Percentiles rank a stretch among this genome's conserved stretches.
phyloP scores from a whole-genome alignment of 2,329 filamentous ascomycete genomes.

The Fragosphaeria purpurea region DNA sequence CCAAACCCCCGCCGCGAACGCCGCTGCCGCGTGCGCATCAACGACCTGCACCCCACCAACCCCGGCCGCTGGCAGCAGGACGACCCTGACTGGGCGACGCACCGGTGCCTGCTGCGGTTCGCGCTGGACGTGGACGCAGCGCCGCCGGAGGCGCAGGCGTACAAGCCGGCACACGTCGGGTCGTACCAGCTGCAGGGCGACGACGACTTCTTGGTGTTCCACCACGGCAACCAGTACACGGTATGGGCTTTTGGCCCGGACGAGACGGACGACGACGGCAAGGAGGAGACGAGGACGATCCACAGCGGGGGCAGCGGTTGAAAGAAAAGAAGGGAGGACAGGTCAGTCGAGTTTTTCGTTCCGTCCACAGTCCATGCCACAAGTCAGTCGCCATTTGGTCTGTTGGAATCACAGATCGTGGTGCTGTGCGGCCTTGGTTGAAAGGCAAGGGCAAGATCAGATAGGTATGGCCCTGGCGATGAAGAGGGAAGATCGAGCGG shows the following conservation, averaged over 20 bases:
- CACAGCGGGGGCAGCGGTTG: not conserved
- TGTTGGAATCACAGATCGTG: no score
- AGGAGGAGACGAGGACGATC: not conserved
- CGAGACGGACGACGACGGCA: not conserved
- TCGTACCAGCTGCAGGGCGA: slow-evolving; percentile 10
- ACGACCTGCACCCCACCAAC: slow-evolving; percentile 1
- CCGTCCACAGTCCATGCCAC: no score
- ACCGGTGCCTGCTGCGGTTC: slow-evolving; percentile 9
- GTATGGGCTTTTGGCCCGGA: slow-evolving; percentile 12
- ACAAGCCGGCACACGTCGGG: slow-evolving; percentile 5
- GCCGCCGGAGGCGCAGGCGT: not conserved
- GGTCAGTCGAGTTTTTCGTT: no score
- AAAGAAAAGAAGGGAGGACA: no score
- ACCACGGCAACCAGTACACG: slow-evolving; percentile 8
- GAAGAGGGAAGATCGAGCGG: no score
- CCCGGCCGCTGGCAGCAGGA: slow-evolving; percentile 9
- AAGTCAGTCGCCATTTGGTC: no score
- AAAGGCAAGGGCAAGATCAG: no score
- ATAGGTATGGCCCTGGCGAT: no score
- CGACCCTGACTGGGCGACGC: slow-evolving; percentile 8
- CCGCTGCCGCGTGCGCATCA: slow-evolving; percentile 1
- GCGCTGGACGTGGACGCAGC: slow-evolving; percentile 10
- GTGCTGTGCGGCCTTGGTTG: no score
- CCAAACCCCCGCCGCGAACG: not conserved
- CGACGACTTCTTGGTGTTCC: slow-evolving; percentile 12